Conservation (phyloP, 2,329 filamentous ascomycete species). For the Blastomyces percursus region DNA sequence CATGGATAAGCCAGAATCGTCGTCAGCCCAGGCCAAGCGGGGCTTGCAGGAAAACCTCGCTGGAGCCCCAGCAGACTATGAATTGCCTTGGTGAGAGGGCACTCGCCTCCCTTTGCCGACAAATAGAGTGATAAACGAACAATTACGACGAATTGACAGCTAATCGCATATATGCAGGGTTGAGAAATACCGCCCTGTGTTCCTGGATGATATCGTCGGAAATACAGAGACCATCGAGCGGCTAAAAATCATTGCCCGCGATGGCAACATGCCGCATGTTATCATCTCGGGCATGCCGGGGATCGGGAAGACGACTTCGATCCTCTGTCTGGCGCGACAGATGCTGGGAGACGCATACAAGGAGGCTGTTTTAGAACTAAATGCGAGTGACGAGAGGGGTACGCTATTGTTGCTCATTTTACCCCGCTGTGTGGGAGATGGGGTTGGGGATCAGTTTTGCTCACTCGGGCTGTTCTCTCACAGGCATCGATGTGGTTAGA, state of each 20-base stretch:
- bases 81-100: constrained; percentile 37
- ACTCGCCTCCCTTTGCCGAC: too few species aligned
- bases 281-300: constrained; percentile 99
- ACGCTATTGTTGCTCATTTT: not conserved
- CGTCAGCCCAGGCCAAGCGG: constrained; percentile 33
- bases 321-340: constrained; percentile 85
- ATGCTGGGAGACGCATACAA: constrained; percentile 89
- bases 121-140: not conserved
- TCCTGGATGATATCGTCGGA: constrained; percentile 92
- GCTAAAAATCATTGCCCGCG: constrained; percentile 93
- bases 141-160: not conserved
- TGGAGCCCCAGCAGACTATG: constrained; percentile 35
- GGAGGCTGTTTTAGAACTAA: constrained; percentile 91
- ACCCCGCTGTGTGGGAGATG: too few species aligned
- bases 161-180: constrained; percentile 51
- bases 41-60: constrained; percentile 30
- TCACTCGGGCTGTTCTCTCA: too few species aligned
- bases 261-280: constrained; percentile 98
- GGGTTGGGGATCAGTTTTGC: not conserved
- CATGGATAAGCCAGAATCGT: constrained; percentile 40
- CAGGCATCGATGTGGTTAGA: constrained; percentile 89
- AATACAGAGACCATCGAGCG: constrained; percentile 97
- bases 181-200: constrained; percentile 92
- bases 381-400: constrained; percentile 91
- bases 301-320: constrained; percentile 95